These are phyloP conservation scores for Macrolepiota dolichaula DNA, from an alignment of 768 basidiomycete genomes.

Conservation along the genomic window DNA sequence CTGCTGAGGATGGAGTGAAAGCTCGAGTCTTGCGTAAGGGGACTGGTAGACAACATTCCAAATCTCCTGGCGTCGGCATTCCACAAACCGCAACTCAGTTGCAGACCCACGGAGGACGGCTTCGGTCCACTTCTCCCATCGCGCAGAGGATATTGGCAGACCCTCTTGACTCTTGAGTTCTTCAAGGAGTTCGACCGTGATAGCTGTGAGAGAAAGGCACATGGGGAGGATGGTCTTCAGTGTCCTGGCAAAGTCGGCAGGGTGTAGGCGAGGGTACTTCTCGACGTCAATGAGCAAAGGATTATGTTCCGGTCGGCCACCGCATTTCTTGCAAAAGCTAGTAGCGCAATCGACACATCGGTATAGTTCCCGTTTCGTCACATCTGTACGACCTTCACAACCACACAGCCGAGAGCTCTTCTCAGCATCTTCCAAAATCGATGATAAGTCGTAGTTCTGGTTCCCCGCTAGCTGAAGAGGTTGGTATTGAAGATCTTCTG, in stretches of 20 bases:
- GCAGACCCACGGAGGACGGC: slow-evolving; percentile 58
- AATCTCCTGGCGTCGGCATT: slow-evolving; percentile 82
- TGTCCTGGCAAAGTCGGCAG: slow-evolving; percentile 69
- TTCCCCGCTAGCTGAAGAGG: slow-evolving; percentile 68
- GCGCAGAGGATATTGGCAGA: slow-evolving; percentile 43
- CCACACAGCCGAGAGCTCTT: slow-evolving; percentile 76
- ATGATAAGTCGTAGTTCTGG: slow-evolving; percentile 40
- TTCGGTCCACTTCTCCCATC: slow-evolving; percentile 67
- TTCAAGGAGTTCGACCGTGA: slow-evolving; percentile 52
- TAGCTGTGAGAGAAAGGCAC: slow-evolving; percentile 60
- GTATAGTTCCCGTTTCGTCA: slow-evolving; percentile 63
- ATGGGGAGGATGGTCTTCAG: slow-evolving; percentile 85
- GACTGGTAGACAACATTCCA: slow-evolving; percentile 85
- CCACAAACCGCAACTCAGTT: slow-evolving; percentile 78
- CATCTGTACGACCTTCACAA: slow-evolving; percentile 86
- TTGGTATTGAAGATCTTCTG: slow-evolving; percentile 52
- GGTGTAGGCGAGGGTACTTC: slow-evolving; percentile 58
- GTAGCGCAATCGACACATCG: slow-evolving; percentile 75
- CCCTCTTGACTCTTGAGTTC: slow-evolving; percentile 37
- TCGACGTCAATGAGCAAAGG: slow-evolving; percentile 51
- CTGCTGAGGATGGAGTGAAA: slow-evolving; percentile 70
- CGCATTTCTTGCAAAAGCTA: slow-evolving; percentile 81
- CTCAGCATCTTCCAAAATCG: slow-evolving; percentile 62
- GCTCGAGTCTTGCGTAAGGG: slow-evolving; percentile 64
- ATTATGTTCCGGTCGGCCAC: slow-evolving; percentile 88